Evolutionary conservation across 768 basidiomycete species (phyloP).

Genomic region (Boletus insuetus): DNA sequence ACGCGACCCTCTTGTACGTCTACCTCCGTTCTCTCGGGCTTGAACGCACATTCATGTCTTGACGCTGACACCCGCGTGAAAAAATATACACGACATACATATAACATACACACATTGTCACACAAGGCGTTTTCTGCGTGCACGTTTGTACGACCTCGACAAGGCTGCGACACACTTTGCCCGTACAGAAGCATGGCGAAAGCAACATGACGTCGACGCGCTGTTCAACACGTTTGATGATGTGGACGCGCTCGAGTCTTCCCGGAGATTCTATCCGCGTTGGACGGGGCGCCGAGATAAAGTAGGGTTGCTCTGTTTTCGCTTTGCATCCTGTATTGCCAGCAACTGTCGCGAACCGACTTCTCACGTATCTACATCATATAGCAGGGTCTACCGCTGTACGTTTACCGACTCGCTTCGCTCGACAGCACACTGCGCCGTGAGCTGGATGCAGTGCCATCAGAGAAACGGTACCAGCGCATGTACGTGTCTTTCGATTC

Average conservation of each 20-base stretch:
- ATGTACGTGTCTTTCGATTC: conserved; percentile 48
- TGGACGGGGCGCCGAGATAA: conserved; percentile 82
- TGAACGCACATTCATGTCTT: no score
- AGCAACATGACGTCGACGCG: conserved; percentile 55
- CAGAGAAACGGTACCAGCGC: conserved; percentile 59
- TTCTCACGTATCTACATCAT: not conserved
- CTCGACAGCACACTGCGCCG: conserved; percentile 50
- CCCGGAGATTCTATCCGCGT: conserved; percentile 68
- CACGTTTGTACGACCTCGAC: conserved; percentile 60
- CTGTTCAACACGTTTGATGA: conserved; percentile 59
- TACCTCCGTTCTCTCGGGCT: not conserved
- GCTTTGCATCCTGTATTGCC: not conserved
- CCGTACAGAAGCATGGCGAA: conserved; percentile 66
- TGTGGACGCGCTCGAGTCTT: conserved; percentile 53
- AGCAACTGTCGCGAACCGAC: not conserved
- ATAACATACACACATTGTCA: not conserved
- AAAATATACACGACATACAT: no score
- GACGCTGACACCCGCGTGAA: no score
- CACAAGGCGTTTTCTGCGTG: conserved; percentile 77
- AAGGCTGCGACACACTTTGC: conserved; percentile 72
- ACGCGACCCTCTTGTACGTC: conserved; percentile 62
- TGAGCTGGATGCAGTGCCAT: conserved; percentile 54
- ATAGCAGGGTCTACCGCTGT: conserved; percentile 68
- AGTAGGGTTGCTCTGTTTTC: conserved; percentile 35
- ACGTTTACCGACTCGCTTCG: conserved; percentile 73